A percentile compares a stretch with the other conserved stretches of the same genome.
phyloP scores from a whole-genome alignment of 441 rosid species.

The Populus tomentosa region DNA sequence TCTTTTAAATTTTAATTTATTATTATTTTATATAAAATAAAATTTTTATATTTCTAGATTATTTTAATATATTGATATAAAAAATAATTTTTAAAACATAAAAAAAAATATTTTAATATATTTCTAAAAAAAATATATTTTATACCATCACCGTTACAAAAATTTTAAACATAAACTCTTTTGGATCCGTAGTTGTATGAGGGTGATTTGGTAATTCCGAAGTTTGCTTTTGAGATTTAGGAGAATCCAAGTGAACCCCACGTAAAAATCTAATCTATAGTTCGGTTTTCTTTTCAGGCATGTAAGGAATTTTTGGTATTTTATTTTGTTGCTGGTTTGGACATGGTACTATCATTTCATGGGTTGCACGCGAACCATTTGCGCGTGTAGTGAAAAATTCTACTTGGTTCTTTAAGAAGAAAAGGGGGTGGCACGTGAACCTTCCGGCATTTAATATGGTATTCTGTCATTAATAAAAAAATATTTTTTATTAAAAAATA shows the following conservation, averaged over 20 bases:
- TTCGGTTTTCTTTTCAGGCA: conserved; percentile 16
- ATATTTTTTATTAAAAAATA: too few species aligned
- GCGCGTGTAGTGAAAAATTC: neutral
- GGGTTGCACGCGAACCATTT: neutral
- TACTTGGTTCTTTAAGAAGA: neutral
- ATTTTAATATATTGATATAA: too few species aligned
- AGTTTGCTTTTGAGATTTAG: neutral
- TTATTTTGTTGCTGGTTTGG: conserved; percentile 6
- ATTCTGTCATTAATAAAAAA: too few species aligned
- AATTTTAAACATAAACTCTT: neutral
- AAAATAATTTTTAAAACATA: too few species aligned
- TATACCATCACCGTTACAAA: too few species aligned
- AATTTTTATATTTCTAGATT: too few species aligned
- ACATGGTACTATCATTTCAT: neutral
- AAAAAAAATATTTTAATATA: too few species aligned
- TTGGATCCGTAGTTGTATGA: neutral
- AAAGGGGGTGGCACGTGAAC: neutral
- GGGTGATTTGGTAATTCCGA: neutral
- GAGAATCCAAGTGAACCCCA: conserved; percentile 13
- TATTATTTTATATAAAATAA: too few species aligned
- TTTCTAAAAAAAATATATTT: too few species aligned
- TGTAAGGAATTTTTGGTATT: conserved; percentile 19
- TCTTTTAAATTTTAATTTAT: too few species aligned
- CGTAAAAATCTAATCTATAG: neutral
- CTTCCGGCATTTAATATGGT: neutral